phyloP scores from a whole-genome alignment of 2,329 filamentous ascomycete species.

The Exserohilum turcica region DNA sequence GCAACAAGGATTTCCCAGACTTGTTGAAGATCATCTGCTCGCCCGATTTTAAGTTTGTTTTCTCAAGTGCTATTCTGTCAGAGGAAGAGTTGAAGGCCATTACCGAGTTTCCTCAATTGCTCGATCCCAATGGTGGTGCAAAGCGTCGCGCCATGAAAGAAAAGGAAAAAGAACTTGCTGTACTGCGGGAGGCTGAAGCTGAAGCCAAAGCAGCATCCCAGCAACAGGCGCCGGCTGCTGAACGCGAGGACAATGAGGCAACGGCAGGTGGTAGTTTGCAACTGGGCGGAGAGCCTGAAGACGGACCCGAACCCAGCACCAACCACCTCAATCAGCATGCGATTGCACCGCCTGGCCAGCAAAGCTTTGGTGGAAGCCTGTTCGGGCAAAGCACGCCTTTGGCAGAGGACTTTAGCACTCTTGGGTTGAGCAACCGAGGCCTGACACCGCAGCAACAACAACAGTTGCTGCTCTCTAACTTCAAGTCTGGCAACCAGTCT shows the following conservation, averaged over 20 bases:
- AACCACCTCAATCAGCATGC: slow-evolving; percentile 67
- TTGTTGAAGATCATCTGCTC: slow-evolving; percentile 49
- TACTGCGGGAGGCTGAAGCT: slow-evolving; percentile 57
- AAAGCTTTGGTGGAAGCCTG: slow-evolving; percentile 54
- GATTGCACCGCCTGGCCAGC: slow-evolving; percentile 78
- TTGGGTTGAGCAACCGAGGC: slow-evolving; percentile 66
- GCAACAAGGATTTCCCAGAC: slow-evolving; percentile 38
- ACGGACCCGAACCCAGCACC: slow-evolving; percentile 64
- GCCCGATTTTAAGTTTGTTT: slow-evolving; percentile 59
- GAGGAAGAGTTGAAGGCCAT: slow-evolving; percentile 58
- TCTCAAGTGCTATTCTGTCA: slow-evolving; percentile 51
- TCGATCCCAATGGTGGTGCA: slow-evolving; percentile 80
- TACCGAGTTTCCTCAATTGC: slow-evolving; percentile 72
- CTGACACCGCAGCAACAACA: slow-evolving; percentile 81
- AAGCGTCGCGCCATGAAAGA: slow-evolving; percentile 74
- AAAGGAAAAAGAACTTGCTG: slow-evolving; percentile 65
- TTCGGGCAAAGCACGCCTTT: slow-evolving; percentile 44
- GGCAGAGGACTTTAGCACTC: slow-evolving; percentile 46
- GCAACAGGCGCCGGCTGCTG: slow-evolving; percentile 29
- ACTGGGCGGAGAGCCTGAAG: slow-evolving; percentile 90
- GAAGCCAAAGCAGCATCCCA: slow-evolving; percentile 59
- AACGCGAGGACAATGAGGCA: slow-evolving; percentile 74
- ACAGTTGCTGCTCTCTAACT: slow-evolving; percentile 66
- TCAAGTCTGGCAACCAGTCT: slow-evolving; percentile 58
- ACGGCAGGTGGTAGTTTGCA: slow-evolving; percentile 76